Percentiles rank a stretch among this genome's conserved stretches.
phyloP scores from a whole-genome alignment of 2,329 filamentous ascomycete species.

The Sarocladium kiliense region DNA sequence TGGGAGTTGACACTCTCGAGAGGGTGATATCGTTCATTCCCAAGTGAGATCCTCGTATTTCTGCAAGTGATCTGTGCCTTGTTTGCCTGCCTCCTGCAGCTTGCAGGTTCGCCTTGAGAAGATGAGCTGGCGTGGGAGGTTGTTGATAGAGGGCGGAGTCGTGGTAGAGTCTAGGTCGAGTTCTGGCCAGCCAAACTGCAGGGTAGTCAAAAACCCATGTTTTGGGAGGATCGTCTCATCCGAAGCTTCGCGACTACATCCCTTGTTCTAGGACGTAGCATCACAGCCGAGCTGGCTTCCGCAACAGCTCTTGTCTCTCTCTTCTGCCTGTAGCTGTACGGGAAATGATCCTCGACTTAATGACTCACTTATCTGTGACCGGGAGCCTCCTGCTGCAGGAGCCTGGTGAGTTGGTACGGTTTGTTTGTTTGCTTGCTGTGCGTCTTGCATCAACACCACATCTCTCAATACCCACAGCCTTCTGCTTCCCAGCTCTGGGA shows the following conservation, averaged over 20 bases:
- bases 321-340: no score
- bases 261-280: no score
- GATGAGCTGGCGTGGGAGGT: neutral
- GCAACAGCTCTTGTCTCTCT: no score
- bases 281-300: no score
- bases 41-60: neutral
- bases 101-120: neutral
- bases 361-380: no score
- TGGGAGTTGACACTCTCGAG: neutral
- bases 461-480: neutral
- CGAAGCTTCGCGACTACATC: no score
- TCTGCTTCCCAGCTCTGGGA: neutral
- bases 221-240: no score
- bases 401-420: neutral
- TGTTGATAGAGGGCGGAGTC: neutral
- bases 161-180: neutral
- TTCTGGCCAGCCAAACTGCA: no score
- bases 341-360: no score
- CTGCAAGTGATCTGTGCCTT: neutral
- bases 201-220: no score
- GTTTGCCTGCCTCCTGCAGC: neutral
- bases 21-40: neutral
- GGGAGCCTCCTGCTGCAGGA: neutral
- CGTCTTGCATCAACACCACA: neutral
- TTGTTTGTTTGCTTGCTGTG: slow-evolving; percentile 5